Percentiles rank a stretch among this genome's conserved stretches.
These are phyloP conservation scores for Leccinum disarticulatum DNA, from an alignment of 768 basidiomycete species.

Conservation along the genomic window DNA sequence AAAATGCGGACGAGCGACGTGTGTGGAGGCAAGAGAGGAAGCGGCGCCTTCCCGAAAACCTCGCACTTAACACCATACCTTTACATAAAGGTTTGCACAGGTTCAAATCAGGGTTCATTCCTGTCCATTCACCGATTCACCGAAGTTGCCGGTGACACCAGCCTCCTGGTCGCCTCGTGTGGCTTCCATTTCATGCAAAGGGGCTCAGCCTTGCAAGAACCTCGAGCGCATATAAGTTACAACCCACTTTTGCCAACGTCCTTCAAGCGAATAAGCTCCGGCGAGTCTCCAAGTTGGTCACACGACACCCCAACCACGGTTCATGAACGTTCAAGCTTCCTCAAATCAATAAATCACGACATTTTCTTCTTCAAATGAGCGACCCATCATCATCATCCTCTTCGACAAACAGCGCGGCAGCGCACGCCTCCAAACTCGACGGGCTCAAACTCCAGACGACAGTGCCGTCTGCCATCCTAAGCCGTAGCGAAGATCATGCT, in stretches of 20 bases:
- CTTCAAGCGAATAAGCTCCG: background rate
- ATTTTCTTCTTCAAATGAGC: background rate
- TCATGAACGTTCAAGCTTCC: background rate
- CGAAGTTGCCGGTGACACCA: slow-evolving; percentile 1
- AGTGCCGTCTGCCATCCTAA: background rate
- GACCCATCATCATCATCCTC: background rate
- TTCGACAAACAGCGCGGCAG: background rate
- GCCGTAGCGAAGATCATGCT: background rate
- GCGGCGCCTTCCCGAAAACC: too few relatives aligned
- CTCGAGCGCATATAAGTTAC: background rate
- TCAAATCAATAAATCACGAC: background rate
- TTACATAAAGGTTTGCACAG: too few relatives aligned
- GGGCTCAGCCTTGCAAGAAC: background rate
- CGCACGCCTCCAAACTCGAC: background rate
- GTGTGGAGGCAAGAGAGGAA: too few relatives aligned
- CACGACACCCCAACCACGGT: background rate
- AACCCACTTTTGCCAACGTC: background rate
- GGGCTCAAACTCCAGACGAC: background rate
- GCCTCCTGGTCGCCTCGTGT: slow-evolving; percentile 13
- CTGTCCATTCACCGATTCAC: background rate
- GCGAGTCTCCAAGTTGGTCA: background rate
- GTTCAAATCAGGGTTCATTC: too few relatives aligned
- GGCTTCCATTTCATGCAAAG: background rate
- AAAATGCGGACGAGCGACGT: too few relatives aligned
- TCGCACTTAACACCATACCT: too few relatives aligned